Base-by-base conservation (phyloP, 2,329 filamentous ascomycete genomes). In the Aspergillus sp. region DNA sequence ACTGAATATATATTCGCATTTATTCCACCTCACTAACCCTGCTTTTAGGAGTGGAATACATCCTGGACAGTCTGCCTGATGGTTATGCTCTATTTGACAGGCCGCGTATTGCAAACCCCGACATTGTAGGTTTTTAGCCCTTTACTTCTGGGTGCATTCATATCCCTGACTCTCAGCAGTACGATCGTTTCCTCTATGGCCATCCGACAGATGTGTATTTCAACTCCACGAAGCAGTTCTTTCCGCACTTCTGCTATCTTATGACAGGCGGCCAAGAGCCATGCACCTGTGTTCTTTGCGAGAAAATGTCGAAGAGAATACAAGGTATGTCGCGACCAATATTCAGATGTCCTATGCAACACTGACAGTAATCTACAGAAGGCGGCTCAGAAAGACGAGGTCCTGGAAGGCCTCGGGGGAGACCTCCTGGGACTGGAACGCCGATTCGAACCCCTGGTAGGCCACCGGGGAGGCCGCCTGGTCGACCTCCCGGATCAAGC, bases 121-220 rank as follows among this genome's bases (percentile, higher is more conserved):
- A 59, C 0, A 67, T 71, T 50, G 76, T 79, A 43, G 69, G 76
- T 68, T 52, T 47, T 19, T 19, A 28, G 17, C 21, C 10, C 15
- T 36, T 5, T 23, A 21, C 19, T 19, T 9, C 25, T 6, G 51
- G 10, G 38, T 38, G 8, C 7, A 15, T 6, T 3, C 45, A 13
- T 17, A 52, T 53, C 43, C 19, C 17, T 36, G 12, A 21, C 5
- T 66, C 21, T 7, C 66, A 19, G 32, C 70, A 84, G 69, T 67
- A 80, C 8, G 86, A 87, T 68, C 79, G 81, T 53, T 86, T 83
- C 58, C 72, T 88, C 0, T 87, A 79, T 58, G 86, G 86, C 0
- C 85, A 88, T 68, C 84, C 84, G 0, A 71, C 73, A 7, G 79
- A 80, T 7, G 74, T 75, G 51, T 74, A 71, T 15, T 88, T 84